Conservation (phyloP, 805 yeast species). For the Barnettozyma siamensis region DNA sequence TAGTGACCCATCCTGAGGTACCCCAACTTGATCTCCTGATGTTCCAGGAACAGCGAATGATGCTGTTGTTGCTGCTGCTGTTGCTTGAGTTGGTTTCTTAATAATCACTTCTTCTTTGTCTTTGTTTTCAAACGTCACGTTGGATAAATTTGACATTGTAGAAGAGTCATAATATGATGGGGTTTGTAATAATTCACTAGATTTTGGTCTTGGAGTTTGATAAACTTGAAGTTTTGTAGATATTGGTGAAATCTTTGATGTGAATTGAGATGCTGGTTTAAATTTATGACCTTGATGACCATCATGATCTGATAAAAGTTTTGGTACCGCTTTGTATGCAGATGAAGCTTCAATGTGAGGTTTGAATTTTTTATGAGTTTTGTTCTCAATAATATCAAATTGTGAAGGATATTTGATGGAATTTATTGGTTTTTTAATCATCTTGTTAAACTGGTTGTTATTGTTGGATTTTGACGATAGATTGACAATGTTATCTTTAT, state of each 20-base stretch:
- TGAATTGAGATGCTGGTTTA: neutral
- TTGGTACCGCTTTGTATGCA: conserved; percentile 16
- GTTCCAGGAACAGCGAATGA: neutral
- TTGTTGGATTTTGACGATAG: neutral
- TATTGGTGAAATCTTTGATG: conserved; percentile 1
- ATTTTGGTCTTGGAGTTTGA: conserved; percentile 26
- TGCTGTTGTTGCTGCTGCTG: neutral
- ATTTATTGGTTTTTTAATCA: conserved; percentile 1
- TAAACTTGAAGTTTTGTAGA: conserved; percentile 18
- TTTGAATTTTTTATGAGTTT: conserved; percentile 7
- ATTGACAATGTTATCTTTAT: neutral
- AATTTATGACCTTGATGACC: neutral
- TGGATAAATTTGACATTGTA: conserved; percentile 21
- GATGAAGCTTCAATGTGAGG: conserved; percentile 20
- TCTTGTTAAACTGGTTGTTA: conserved; percentile 5
- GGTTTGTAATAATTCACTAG: conserved; percentile 24
- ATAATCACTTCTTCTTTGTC: conserved; percentile 6
- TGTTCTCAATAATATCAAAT: conserved; percentile 1
- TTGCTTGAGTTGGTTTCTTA: neutral
- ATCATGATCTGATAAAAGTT: conserved; percentile 14
- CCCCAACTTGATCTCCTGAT: neutral
- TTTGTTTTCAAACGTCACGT: conserved; percentile 22
- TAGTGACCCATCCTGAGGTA: neutral
- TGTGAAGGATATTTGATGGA: conserved; percentile 2
- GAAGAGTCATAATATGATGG: conserved; percentile 24